phyloP scores from a whole-genome alignment of 176 grass and related monocot species.

The Otatea glauca region DNA sequence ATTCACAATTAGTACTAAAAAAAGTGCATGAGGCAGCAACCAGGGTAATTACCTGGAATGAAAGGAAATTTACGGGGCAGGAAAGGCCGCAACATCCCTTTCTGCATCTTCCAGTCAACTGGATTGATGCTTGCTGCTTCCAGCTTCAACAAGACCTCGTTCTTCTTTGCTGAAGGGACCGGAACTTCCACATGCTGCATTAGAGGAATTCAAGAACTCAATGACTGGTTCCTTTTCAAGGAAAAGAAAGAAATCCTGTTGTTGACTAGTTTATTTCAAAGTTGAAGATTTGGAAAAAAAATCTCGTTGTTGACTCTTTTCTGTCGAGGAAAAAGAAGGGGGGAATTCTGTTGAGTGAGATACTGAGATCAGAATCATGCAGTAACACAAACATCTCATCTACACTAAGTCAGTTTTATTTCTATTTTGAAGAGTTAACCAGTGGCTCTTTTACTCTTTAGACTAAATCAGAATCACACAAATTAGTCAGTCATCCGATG shows the following conservation, averaged over 20 bases:
- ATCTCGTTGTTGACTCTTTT: neutral
- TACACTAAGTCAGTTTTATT: neutral
- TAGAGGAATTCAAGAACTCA: neutral
- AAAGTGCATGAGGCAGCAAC: neutral
- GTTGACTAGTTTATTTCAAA: neutral
- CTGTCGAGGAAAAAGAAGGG: neutral
- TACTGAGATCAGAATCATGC: neutral
- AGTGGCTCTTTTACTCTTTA: neutral
- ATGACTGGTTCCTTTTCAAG: neutral
- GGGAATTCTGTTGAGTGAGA: neutral
- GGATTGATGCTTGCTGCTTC: conserved; percentile 74
- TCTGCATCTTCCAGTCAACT: conserved; percentile 80
- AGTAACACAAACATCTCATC: neutral
- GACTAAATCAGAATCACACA: neutral
- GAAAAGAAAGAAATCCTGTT: neutral
- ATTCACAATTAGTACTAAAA: neutral
- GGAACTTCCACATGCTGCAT: conserved; percentile 67
- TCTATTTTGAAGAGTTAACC: neutral
- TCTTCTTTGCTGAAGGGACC: conserved; percentile 59
- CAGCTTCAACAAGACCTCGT: conserved; percentile 64
- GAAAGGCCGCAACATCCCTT: conserved; percentile 57
- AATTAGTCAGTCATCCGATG: no score
- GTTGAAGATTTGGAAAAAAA: neutral
- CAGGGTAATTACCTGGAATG: conserved; percentile 58
- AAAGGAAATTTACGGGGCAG: conserved; percentile 63